phyloP scores from a whole-genome alignment of 257 asterid genomes.

The Agastache rugosa region DNA sequence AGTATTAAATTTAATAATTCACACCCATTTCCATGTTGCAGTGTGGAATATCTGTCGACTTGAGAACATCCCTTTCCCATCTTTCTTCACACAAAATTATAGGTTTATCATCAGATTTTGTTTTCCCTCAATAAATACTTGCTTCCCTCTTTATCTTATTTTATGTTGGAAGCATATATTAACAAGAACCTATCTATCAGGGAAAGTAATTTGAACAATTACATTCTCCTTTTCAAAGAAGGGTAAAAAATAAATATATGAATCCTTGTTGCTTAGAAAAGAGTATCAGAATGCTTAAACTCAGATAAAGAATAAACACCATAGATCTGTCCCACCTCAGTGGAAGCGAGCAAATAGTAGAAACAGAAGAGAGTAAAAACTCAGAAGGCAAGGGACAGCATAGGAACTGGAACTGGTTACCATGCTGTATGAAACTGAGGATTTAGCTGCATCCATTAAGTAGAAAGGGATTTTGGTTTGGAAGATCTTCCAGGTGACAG shows the following conservation, averaged over 20 bases:
- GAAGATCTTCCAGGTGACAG: constrained; percentile 2
- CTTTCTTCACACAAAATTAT: neutral
- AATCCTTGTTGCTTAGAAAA: neutral
- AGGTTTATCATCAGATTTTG: neutral
- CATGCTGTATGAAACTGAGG: too few species aligned
- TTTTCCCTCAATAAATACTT: neutral
- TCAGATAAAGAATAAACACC: neutral
- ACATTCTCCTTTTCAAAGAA: neutral
- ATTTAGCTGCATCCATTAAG: constrained; percentile 20
- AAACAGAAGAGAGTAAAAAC: neutral
- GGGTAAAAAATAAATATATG: neutral
- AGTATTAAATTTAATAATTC: neutral
- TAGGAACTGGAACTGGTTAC: neutral
- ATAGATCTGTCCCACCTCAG: constrained; percentile 22
- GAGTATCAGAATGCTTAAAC: neutral
- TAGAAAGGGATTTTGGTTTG: neutral
- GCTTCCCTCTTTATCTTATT: neutral
- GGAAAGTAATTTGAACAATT: neutral
- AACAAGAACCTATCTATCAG: neutral
- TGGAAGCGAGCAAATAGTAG: neutral
- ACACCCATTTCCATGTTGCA: neutral
- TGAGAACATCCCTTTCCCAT: neutral
- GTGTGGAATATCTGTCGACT: neutral
- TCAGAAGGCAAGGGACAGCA: constrained; percentile 4
- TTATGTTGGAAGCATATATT: neutral